Conservation (phyloP, 2,329 filamentous ascomycete genomes). For the Talaromyces sp. region DNA sequence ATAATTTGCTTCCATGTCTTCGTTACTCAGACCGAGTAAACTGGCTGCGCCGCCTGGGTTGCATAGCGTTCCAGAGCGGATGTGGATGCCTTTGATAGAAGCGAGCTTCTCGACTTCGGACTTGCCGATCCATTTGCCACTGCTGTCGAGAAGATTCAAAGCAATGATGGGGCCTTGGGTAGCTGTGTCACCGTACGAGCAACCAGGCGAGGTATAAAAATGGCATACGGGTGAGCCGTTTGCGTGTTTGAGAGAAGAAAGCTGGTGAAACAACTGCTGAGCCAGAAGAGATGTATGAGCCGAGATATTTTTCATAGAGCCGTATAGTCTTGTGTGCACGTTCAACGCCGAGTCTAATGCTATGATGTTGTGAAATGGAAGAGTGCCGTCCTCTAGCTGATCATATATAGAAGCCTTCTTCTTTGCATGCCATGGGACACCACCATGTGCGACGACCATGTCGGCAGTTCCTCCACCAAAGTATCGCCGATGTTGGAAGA, state of each 20-base stretch:
- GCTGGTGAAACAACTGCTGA: constrained; percentile 51
- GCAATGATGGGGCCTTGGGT: constrained; percentile 70
- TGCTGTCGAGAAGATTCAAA: constrained; percentile 70
- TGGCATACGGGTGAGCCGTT: constrained; percentile 63
- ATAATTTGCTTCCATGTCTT: constrained; percentile 82
- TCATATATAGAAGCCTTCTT: constrained; percentile 72
- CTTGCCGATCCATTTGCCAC: constrained; percentile 71
- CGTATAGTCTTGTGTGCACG: constrained; percentile 64
- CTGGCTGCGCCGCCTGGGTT: constrained; percentile 82
- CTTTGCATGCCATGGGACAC: constrained; percentile 74
- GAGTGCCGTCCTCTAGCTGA: constrained; percentile 80
- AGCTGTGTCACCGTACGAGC: constrained; percentile 38
- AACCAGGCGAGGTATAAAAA: constrained; percentile 52
- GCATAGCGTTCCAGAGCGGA: constrained; percentile 84
- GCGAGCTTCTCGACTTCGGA: constrained; percentile 85
- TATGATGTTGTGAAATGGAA: constrained; percentile 86
- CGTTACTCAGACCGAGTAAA: constrained; percentile 66
- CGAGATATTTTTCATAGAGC: constrained; percentile 64
- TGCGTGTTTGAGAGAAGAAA: constrained; percentile 60
- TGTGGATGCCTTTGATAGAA: constrained; percentile 69
- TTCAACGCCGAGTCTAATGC: constrained; percentile 71
- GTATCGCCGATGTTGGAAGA: constrained; percentile 66
- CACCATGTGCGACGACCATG: constrained; percentile 65
- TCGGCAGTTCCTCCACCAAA: constrained; percentile 96
- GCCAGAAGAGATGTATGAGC: constrained; percentile 66